Evolutionary conservation across 768 basidiomycete species (phyloP).

Genomic region (Chlorophyllum brunneum): DNA sequence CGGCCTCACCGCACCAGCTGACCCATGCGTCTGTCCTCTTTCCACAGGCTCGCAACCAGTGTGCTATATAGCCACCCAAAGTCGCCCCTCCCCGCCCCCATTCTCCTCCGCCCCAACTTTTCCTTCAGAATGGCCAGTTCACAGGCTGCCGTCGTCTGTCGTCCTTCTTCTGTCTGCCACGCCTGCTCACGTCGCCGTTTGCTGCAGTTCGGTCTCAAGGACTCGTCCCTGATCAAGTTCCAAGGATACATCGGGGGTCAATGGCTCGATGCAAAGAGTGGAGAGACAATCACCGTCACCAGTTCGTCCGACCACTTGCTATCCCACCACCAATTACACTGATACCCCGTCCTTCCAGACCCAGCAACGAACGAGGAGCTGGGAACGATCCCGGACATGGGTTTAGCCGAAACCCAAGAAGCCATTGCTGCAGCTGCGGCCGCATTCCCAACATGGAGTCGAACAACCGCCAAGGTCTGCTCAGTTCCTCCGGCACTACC

Average conservation of each 20-base stretch:
- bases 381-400: slow-evolving; percentile 89
- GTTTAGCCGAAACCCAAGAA: slow-evolving; percentile 72
- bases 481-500: background rate
- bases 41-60: slow-evolving; percentile 7
- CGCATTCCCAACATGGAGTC: slow-evolving; percentile 84
- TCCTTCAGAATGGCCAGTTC: slow-evolving; percentile 54
- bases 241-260: slow-evolving; percentile 82
- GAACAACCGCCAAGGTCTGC: slow-evolving; percentile 79
- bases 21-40: slow-evolving; percentile 10
- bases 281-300: slow-evolving; percentile 66
- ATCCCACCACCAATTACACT: background rate
- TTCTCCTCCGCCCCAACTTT: background rate
- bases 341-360: slow-evolving; percentile 42
- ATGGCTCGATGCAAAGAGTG: slow-evolving; percentile 78
- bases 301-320: slow-evolving; percentile 39
- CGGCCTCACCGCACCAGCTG: slow-evolving; percentile 7
- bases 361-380: slow-evolving; percentile 83
- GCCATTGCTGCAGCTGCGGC: slow-evolving; percentile 80
- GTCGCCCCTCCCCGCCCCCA: background rate
- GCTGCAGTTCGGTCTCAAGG: slow-evolving; percentile 69
- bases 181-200: background rate
- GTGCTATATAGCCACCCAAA: slow-evolving; percentile 5
- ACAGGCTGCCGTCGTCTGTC: slow-evolving; percentile 36
- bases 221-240: slow-evolving; percentile 67
- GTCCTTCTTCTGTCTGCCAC: background rate